Evolutionary conservation across 495 filamentous ascomycete genomes (phyloP).

Genomic region (Penicillium atrosanguineum): DNA sequence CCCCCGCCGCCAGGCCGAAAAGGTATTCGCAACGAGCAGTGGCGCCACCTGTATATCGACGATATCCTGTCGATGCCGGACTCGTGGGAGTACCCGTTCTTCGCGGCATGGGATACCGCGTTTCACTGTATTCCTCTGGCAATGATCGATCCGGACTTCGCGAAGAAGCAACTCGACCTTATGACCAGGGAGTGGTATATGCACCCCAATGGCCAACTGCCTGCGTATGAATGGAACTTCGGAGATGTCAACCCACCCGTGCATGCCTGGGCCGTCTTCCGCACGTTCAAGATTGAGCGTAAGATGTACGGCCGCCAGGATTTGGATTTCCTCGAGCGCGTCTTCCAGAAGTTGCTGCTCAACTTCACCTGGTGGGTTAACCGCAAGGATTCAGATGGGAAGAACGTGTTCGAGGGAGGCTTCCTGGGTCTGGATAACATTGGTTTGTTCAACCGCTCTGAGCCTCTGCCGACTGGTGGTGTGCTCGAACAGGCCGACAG

Average conservation of each 20-base stretch:
- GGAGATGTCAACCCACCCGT: constrained; percentile 95
- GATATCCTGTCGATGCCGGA: constrained; percentile 97
- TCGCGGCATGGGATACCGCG: constrained; percentile 95
- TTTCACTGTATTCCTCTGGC: constrained; percentile 95
- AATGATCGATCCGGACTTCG: constrained; percentile 96
- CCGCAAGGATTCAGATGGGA: constrained; percentile 88
- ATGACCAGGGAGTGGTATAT: constrained; percentile 98
- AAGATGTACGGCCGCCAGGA: constrained; percentile 96
- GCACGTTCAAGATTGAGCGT: constrained; percentile 95
- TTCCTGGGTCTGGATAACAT: constrained; percentile 98
- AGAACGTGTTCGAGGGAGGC: constrained; percentile 95
- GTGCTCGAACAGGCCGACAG: constrained; percentile 94
- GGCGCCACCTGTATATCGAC: constrained; percentile 91
- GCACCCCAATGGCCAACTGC: constrained; percentile 94
- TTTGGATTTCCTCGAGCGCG: constrained; percentile 90
- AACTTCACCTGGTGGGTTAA: constrained; percentile 99
- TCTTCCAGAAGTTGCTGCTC: constrained; percentile 91
- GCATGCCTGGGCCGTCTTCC: constrained; percentile 93
- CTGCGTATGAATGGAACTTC: constrained; percentile 97
- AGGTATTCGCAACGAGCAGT: constrained; percentile 77
- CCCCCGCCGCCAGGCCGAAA: constrained; percentile 81
- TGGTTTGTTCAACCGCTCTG: constrained; percentile 95
- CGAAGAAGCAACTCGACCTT: constrained; percentile 94
- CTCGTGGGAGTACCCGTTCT: constrained; percentile 98
- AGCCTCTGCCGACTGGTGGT: constrained; percentile 90